These are phyloP conservation scores for Torulaspora indica DNA, from an alignment of 805 yeast genomes.

Conservation along the genomic window DNA sequence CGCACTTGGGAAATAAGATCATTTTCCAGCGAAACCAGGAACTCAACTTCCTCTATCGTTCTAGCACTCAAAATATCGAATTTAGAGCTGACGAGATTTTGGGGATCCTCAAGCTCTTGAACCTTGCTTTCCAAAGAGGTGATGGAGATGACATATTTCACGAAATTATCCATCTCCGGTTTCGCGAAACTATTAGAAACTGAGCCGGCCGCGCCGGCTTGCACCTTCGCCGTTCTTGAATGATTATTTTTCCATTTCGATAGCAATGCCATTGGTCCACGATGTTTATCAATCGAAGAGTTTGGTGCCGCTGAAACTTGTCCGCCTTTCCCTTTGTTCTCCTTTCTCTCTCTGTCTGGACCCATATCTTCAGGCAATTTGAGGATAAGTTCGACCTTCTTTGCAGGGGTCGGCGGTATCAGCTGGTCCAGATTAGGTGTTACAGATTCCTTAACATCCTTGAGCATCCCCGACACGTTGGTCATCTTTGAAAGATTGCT, in stretches of 20 bases:
- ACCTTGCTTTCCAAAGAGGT: conserved; percentile 28
- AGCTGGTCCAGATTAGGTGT: conserved; percentile 43
- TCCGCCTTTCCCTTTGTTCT: conserved; percentile 10
- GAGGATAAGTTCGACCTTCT: conserved; percentile 48
- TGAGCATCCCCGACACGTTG: conserved; percentile 26
- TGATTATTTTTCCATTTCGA: conserved; percentile 34
- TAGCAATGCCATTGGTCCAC: conserved; percentile 28
- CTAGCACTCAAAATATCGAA: conserved; percentile 66
- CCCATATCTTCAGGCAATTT: conserved; percentile 22
- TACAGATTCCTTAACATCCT: conserved; percentile 42
- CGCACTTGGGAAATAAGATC: conserved; percentile 32
- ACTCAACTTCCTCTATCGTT: conserved; percentile 64
- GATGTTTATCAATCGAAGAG: conserved; percentile 1
- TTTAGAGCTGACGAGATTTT: conserved; percentile 31
- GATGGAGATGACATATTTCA: conserved; percentile 36
- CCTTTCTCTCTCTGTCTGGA: not conserved
- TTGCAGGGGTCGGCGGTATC: conserved; percentile 65
- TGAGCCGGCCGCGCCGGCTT: not conserved
- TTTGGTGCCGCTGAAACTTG: conserved; percentile 2
- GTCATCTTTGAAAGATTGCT: conserved; percentile 21
- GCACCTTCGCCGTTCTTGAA: conserved; percentile 1
- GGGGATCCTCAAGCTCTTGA: conserved; percentile 14
- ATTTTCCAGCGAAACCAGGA: conserved; percentile 45
- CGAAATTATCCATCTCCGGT: conserved; percentile 37
- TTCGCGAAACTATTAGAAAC: conserved; percentile 9